Conservation (phyloP, 208 protist species). For the Leishmania braziliensis region DNA sequence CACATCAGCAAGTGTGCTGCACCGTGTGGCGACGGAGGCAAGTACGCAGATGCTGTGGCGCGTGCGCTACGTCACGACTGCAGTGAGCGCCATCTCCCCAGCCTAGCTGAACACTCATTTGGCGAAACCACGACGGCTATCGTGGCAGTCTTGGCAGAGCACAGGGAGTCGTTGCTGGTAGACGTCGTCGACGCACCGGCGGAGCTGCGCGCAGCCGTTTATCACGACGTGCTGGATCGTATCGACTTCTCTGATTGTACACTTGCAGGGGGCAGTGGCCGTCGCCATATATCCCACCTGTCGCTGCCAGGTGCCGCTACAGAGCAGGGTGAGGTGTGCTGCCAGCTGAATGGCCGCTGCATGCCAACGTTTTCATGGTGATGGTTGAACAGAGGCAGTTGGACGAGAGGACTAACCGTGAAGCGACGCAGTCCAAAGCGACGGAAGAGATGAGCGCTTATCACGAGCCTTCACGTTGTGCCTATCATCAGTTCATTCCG, state of each 20-base stretch:
- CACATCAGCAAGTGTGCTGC: not conserved
- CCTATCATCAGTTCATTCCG: not conserved
- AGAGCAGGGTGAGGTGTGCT: constrained; percentile 7
- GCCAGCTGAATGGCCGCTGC: constrained; percentile 54
- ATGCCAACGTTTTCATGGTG: constrained; percentile 36
- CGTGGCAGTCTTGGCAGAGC: constrained; percentile 48
- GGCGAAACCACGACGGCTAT: constrained; percentile 14
- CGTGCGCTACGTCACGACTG: not conserved
- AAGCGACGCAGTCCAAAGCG: not conserved
- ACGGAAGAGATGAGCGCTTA: not conserved
- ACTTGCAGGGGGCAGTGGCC: not conserved
- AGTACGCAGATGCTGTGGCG: not conserved
- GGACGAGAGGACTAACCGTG: not conserved
- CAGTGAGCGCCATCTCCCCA: not conserved
- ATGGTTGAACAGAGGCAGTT: not conserved
- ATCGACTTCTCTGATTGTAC: constrained; percentile 46
- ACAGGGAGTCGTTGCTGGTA: constrained; percentile 31
- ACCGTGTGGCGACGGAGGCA: not conserved
- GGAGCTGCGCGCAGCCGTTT: constrained; percentile 56
- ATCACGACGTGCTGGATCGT: constrained; percentile 45
- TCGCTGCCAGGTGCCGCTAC: not conserved
- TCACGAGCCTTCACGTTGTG: not conserved
- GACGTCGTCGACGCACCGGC: constrained; percentile 37
- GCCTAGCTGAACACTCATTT: no score
- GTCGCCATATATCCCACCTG: not conserved